These are phyloP conservation scores for Candida berthetii DNA, from an alignment of 805 yeast genomes.

Conservation along the genomic window DNA sequence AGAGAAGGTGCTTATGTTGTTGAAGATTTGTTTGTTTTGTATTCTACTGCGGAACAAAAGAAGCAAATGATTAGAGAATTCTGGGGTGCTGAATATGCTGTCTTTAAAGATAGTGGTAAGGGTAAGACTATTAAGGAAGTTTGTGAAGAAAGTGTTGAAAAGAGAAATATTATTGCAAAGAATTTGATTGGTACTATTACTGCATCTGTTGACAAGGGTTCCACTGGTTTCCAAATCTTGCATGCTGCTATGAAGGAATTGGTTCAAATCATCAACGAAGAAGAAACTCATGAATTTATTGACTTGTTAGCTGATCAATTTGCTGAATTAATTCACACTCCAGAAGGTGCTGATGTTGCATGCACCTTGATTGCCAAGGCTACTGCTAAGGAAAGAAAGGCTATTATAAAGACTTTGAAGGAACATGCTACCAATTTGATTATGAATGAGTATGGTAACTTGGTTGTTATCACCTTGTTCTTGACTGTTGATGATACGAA, in stretches of 20 bases:
- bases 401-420: constrained; percentile 64
- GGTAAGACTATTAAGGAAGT: constrained; percentile 61
- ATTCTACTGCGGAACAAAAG: constrained; percentile 79
- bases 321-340: constrained; percentile 93
- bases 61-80: constrained; percentile 91
- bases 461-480: constrained; percentile 71
- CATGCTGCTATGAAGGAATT: constrained; percentile 96
- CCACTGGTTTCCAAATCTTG: constrained; percentile 91
- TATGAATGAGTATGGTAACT: constrained; percentile 80
- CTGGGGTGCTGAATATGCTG: constrained; percentile 94
- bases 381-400: constrained; percentile 88
- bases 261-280: constrained; percentile 60
- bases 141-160: constrained; percentile 63
- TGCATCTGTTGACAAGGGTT: constrained; percentile 91
- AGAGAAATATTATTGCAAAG: constrained; percentile 64
- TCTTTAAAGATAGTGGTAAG: constrained; percentile 72
- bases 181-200: constrained; percentile 80
- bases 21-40: constrained; percentile 84
- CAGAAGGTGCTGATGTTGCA: constrained; percentile 92
- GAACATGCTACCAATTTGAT: constrained; percentile 72
- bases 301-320: constrained; percentile 82
- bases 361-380: constrained; percentile 74
- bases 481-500: constrained; percentile 94
- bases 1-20: constrained; percentile 97
- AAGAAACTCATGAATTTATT: constrained; percentile 73